Evolutionary conservation across 2,329 filamentous ascomycete genomes (phyloP).

Genomic region (Penicillium olsonii): DNA sequence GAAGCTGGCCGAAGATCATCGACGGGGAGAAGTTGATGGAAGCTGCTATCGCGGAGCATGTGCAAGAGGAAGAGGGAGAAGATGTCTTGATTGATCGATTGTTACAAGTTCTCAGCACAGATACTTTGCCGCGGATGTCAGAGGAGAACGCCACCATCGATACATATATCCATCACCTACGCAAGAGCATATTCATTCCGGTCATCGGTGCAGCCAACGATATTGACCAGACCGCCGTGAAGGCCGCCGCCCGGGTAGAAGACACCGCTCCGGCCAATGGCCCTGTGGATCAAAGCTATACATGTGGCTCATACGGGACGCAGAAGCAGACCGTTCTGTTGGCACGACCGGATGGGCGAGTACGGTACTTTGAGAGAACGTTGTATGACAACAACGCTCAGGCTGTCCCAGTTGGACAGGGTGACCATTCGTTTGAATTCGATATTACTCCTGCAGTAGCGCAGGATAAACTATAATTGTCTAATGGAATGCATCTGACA

Average conservation of each 20-base stretch:
- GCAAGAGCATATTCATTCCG: slow-evolving; percentile 64
- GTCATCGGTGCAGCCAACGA: slow-evolving; percentile 52
- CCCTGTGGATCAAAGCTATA: slow-evolving; percentile 35
- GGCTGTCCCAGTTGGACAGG: slow-evolving; percentile 47
- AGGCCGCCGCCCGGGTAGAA: slow-evolving; percentile 36
- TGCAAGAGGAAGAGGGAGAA: slow-evolving; percentile 42
- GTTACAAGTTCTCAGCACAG: slow-evolving; percentile 54
- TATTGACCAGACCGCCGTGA: slow-evolving; percentile 34
- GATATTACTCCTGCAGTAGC: slow-evolving; percentile 12
- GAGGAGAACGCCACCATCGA: slow-evolving; percentile 53
- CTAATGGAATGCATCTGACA: neutral
- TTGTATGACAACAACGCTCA: slow-evolving; percentile 57
- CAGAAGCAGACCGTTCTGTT: slow-evolving; percentile 65
- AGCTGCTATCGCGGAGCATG: slow-evolving; percentile 51
- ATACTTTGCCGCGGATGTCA: slow-evolving; percentile 56
- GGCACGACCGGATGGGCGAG: slow-evolving; percentile 55
- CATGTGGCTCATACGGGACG: slow-evolving; percentile 61
- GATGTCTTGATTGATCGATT: slow-evolving; percentile 54
- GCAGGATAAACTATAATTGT: neutral
- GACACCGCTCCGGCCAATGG: slow-evolving; percentile 20
- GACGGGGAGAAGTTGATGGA: slow-evolving; percentile 57
- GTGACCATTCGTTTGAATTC: slow-evolving; percentile 49
- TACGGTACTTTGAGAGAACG: slow-evolving; percentile 65
- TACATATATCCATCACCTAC: slow-evolving; percentile 57
- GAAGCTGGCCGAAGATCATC: slow-evolving; percentile 63